Conservation (phyloP, 2,329 filamentous ascomycete genomes). For the Colletotrichum incanum region DNA sequence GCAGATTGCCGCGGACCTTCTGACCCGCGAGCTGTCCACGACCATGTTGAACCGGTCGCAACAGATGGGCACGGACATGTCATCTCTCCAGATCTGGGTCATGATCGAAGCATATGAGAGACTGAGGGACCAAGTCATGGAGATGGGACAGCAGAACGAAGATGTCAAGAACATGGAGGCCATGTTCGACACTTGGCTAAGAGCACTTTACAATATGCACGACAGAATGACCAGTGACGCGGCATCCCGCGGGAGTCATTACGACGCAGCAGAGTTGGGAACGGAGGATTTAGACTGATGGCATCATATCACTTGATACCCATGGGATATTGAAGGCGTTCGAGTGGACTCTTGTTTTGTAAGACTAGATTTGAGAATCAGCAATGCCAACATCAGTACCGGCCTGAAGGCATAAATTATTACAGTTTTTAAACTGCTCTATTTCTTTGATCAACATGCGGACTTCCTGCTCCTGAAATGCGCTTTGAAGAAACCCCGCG, state of each 20-base stretch:
- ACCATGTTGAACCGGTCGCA: constrained; percentile 53
- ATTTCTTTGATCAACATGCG: background rate
- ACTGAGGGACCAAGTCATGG: constrained; percentile 62
- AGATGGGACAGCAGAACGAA: constrained; percentile 47
- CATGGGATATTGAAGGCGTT: background rate
- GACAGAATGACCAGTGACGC: constrained; percentile 55
- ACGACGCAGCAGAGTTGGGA: constrained; percentile 47
- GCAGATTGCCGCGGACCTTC: constrained; percentile 66
- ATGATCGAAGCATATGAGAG: constrained; percentile 74
- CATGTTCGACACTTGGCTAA: constrained; percentile 68
- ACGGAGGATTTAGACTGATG: constrained; percentile 3
- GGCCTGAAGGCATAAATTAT: background rate
- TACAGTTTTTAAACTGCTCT: no score
- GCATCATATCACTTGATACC: constrained; percentile 1
- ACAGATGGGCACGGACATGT: constrained; percentile 52
- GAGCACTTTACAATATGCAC: constrained; percentile 65
- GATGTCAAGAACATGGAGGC: constrained; percentile 53
- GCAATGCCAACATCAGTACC: background rate
- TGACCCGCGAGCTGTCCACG: constrained; percentile 65
- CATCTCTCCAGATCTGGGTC: constrained; percentile 67
- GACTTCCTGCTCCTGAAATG: background rate
- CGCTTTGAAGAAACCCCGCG: background rate
- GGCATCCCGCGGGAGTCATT: constrained; percentile 39
- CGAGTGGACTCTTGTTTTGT: background rate
- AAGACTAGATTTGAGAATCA: background rate